Conservation (phyloP, 2,329 filamentous ascomycete species). For the Pseudocercospora crystallina region DNA sequence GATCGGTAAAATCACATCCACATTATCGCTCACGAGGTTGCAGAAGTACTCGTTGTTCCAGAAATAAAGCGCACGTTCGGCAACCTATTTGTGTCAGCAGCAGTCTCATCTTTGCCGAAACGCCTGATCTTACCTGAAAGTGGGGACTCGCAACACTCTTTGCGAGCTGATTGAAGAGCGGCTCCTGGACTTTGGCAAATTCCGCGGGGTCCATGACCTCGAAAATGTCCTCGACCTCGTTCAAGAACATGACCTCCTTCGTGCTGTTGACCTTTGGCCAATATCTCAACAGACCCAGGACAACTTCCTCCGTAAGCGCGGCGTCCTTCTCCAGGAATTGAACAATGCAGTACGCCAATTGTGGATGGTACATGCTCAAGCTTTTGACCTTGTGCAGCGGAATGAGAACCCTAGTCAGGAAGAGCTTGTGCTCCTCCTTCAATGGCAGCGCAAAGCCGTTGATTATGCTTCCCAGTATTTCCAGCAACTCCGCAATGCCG, state of each 20-base stretch:
- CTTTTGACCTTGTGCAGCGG: slow-evolving; percentile 98
- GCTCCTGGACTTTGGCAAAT: slow-evolving; percentile 97
- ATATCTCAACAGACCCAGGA: slow-evolving; percentile 88
- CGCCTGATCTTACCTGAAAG: slow-evolving; percentile 66
- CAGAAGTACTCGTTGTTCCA: slow-evolving; percentile 99
- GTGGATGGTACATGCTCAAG: slow-evolving; percentile 99
- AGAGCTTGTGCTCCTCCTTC: slow-evolving; percentile 98
- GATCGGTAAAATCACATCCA: slow-evolving; percentile 95
- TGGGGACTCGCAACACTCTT: slow-evolving; percentile 98
- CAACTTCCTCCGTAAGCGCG: slow-evolving; percentile 94
- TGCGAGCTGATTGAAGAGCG: slow-evolving; percentile 92
- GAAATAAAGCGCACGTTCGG: slow-evolving; percentile 95
- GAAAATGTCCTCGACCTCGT: slow-evolving; percentile 98
- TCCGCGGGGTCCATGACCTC: slow-evolving; percentile 99
- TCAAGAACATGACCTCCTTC: slow-evolving; percentile 99
- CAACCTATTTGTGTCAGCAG: slow-evolving; percentile 58
- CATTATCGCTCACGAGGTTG: slow-evolving; percentile 97
- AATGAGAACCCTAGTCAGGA: slow-evolving; percentile 87
- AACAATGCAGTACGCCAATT: slow-evolving; percentile 97
- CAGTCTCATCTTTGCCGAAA: too few relatives aligned
- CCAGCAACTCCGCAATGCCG: slow-evolving; percentile 91
- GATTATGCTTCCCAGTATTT: slow-evolving; percentile 97
- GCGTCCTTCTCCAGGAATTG: slow-evolving; percentile 98
- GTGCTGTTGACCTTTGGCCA: slow-evolving; percentile 99
- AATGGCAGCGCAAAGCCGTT: slow-evolving; percentile 95